Evolutionary conservation across 768 basidiomycete genomes (phyloP).

Genomic region (Lentinula lateritia): DNA sequence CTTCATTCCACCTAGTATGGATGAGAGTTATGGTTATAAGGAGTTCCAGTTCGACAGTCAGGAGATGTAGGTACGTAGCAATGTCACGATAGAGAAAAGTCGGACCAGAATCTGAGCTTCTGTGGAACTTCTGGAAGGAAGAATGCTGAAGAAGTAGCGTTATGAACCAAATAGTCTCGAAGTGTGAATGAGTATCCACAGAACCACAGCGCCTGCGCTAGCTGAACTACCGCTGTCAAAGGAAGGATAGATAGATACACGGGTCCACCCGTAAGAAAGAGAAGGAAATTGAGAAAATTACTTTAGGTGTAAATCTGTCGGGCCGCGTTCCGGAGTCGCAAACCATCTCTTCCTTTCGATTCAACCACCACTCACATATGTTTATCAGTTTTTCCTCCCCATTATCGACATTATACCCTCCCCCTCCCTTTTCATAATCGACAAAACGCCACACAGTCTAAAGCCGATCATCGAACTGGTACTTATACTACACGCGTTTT

Average conservation of each 20-base stretch:
- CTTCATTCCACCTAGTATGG: background rate
- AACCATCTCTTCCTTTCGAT: background rate
- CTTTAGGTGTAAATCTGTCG: too few relatives aligned
- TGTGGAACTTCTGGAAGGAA: too few relatives aligned
- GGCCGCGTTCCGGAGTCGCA: background rate
- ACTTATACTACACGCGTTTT: background rate
- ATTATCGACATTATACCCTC: background rate
- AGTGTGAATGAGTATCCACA: too few relatives aligned
- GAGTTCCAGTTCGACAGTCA: background rate
- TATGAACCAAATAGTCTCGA: background rate
- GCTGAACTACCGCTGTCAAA: too few relatives aligned
- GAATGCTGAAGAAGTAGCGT: background rate
- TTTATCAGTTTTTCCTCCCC: background rate
- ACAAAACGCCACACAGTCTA: background rate
- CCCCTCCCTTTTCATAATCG: background rate
- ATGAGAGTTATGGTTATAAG: background rate
- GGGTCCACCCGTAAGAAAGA: too few relatives aligned
- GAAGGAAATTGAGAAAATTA: too few relatives aligned
- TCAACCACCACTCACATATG: background rate
- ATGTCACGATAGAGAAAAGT: background rate
- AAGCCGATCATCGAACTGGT: background rate
- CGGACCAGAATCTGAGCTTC: background rate
- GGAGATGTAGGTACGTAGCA: background rate
- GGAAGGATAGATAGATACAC: too few relatives aligned
- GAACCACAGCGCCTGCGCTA: too few relatives aligned